These are phyloP conservation scores for Vinca major DNA, from an alignment of 305 asterid genomes.

Conservation along the genomic window DNA sequence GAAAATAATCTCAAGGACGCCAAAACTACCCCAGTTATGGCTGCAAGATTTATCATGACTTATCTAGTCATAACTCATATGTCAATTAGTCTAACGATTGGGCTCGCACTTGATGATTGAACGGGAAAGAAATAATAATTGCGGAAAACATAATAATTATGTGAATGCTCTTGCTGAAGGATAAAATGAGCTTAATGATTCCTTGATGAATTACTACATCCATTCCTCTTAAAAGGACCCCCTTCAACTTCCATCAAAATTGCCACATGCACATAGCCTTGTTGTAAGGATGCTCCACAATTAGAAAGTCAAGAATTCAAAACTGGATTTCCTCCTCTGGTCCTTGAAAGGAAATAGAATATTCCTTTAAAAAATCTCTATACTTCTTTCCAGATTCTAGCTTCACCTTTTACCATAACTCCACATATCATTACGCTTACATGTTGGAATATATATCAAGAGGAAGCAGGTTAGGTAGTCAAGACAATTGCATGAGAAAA, in stretches of 20 bases:
- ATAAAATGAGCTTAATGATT: neutral
- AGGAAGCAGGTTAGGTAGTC: neutral
- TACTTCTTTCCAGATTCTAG: neutral
- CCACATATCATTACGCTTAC: neutral
- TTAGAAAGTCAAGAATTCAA: neutral
- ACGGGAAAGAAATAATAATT: too few relatives aligned
- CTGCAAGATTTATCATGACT: neutral
- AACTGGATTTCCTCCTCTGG: neutral
- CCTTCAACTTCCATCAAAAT: neutral
- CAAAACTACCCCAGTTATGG: neutral
- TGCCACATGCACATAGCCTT: neutral
- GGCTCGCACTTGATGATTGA: neutral
- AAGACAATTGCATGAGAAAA: neutral
- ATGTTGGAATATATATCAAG: slow-evolving; percentile 8
- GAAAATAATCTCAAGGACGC: neutral
- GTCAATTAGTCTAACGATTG: neutral
- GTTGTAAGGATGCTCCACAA: too few relatives aligned
- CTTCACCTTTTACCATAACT: neutral
- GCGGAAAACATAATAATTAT: neutral
- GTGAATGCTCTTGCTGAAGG: neutral
- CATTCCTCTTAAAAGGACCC: neutral
- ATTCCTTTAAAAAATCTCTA: neutral
- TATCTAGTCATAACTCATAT: neutral
- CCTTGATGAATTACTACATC: neutral
- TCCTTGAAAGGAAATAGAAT: neutral